phyloP scores from a whole-genome alignment of 768 basidiomycete species.

The Leccinum pellstonianum region DNA sequence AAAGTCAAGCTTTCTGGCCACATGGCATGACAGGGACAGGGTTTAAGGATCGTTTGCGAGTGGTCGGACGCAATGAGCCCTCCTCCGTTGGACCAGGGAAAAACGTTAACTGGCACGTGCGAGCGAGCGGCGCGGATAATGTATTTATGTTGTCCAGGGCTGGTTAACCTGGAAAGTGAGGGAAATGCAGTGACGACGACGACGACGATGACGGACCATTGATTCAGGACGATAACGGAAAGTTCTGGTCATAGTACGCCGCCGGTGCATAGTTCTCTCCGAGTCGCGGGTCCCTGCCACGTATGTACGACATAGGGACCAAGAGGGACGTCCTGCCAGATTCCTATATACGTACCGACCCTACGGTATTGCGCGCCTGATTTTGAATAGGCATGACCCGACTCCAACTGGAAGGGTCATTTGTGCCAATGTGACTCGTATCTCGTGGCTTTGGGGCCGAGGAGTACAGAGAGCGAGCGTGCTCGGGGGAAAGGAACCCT shows the following conservation, averaged over 20 bases:
- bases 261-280: neutral
- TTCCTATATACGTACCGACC: conserved; percentile 1
- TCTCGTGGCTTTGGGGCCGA: neutral
- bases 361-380: neutral
- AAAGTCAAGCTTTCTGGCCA: neutral
- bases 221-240: neutral
- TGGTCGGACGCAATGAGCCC: neutral
- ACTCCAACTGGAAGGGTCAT: conserved; percentile 6
- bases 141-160: neutral
- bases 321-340: neutral
- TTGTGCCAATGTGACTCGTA: neutral
- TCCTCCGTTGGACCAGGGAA: neutral
- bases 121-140: neutral
- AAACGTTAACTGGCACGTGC: neutral
- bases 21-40: neutral
- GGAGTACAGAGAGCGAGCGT: neutral
- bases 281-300: neutral
- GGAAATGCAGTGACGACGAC: neutral
- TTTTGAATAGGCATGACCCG: neutral
- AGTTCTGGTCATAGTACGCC: neutral
- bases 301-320: neutral
- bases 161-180: neutral
- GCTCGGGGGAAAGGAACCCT: conserved; percentile 1
- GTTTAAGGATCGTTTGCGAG: neutral
- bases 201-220: neutral